phyloP scores from a whole-genome alignment of 345 rosid genomes.

The Linum trigynum region DNA sequence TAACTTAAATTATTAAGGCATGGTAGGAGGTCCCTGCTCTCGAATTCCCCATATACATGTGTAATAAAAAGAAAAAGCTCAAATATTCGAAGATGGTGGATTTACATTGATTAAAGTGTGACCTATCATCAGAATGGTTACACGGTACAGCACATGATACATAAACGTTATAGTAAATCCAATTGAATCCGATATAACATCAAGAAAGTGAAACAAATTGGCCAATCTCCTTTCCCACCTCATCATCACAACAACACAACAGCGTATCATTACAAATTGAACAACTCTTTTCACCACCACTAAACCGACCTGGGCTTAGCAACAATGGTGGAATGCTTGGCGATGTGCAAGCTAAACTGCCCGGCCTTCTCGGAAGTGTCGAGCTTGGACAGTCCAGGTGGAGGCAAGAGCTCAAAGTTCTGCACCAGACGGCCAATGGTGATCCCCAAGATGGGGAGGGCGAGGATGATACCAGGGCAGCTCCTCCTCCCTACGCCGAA shows the following conservation, averaged over 20 bases:
- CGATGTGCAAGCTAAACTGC: conserved; percentile 89
- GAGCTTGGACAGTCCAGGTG: conserved; percentile 70
- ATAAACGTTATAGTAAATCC: no score
- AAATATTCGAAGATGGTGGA: no score
- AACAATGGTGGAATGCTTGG: conserved; percentile 88
- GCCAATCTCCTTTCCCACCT: background rate
- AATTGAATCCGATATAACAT: no score
- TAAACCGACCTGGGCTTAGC: conserved; percentile 56
- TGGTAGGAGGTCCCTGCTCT: no score
- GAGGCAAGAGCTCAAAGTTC: conserved; percentile 93
- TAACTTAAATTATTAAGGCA: no score
- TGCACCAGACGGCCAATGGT: conserved; percentile 86
- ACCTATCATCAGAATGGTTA: no score
- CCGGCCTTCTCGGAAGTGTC: conserved; percentile 91
- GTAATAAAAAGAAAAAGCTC: no score
- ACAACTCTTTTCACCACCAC: background rate
- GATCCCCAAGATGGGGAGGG: conserved; percentile 83
- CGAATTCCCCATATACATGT: no score
- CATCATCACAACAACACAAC: background rate
- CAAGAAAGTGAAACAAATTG: no score
- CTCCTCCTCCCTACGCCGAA: conserved; percentile 96
- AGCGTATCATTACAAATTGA: background rate
- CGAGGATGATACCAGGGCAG: conserved; percentile 95
- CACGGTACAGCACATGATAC: no score
- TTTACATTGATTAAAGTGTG: no score